Conservation (phyloP, 2,329 filamentous ascomycete species). For the Diaporthe sp. region DNA sequence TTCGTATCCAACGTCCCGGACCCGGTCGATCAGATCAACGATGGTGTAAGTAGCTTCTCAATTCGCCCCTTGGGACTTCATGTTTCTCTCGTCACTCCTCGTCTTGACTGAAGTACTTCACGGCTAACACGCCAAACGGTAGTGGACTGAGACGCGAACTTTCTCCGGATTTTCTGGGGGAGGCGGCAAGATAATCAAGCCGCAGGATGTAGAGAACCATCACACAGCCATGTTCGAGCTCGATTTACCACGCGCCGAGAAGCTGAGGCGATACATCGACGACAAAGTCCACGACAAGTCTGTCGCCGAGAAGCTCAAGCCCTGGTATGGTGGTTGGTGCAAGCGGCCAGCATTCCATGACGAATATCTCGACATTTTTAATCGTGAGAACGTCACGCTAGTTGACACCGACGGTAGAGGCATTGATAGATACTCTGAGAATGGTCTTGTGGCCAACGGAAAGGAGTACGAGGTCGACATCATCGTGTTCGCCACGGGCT, state of each 20-base stretch:
- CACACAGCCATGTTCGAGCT: background rate
- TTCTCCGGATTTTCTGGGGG: background rate
- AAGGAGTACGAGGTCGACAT: background rate
- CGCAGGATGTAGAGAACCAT: background rate
- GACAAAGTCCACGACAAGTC: background rate
- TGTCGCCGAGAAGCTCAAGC: conserved; percentile 15
- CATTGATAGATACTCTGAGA: background rate
- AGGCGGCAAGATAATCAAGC: background rate
- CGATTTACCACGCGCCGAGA: background rate
- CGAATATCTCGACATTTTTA: conserved; percentile 5
- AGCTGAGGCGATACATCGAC: background rate
- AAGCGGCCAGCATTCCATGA: conserved; percentile 18
- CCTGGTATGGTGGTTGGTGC: conserved; percentile 19
- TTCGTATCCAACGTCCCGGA: conserved; percentile 6
- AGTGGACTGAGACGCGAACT: background rate
- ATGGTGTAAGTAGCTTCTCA: background rate
- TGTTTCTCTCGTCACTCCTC: too few relatives aligned
- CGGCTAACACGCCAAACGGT: background rate
- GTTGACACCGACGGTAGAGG: background rate
- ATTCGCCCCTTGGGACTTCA: background rate
- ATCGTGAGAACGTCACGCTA: background rate
- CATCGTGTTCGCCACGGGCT: conserved; percentile 7
- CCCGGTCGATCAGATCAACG: background rate
- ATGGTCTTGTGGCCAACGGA: background rate
- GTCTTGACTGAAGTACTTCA: background rate